phyloP scores from a whole-genome alignment of 2,329 filamentous ascomycete species.

The Chaetomium globosum region DNA sequence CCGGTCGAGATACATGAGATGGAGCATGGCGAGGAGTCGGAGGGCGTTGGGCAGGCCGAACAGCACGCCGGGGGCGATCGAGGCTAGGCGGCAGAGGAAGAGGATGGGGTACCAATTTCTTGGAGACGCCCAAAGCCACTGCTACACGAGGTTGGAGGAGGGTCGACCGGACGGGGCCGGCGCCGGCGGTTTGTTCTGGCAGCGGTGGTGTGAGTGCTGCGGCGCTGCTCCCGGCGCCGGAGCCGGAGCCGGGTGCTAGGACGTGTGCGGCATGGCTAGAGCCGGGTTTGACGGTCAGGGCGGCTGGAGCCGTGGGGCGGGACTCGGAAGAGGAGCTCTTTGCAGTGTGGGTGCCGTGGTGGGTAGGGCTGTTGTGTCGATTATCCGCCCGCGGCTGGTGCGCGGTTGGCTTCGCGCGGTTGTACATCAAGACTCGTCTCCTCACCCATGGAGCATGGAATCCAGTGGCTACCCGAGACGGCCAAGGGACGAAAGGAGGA shows the following conservation, averaged over 20 bases:
- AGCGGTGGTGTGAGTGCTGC: conserved; percentile 3
- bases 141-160: conserved; percentile 76
- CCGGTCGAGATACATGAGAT: conserved; percentile 44
- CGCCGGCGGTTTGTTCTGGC: conserved; percentile 1
- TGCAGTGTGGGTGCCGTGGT: conserved; percentile 17
- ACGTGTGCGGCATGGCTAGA: conserved; percentile 20
- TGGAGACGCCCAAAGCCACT: conserved; percentile 73
- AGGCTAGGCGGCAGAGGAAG: conserved; percentile 71
- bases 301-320: conserved; percentile 20
- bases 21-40: conserved; percentile 66
- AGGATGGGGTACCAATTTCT: conserved; percentile 75
- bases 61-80: conserved; percentile 69
- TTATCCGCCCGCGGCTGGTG: conserved; percentile 34
- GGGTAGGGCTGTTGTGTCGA: conserved; percentile 21
- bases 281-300: conserved; percentile 10
- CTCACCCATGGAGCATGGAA: conserved; percentile 33
- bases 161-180: conserved; percentile 40
- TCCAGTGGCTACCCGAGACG: neutral
- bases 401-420: conserved; percentile 34
- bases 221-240: conserved; percentile 5
- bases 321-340: conserved; percentile 18
- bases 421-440: conserved; percentile 35
- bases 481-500: neutral
- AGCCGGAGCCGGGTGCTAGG: neutral
- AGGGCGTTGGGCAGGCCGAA: conserved; percentile 71